Evolutionary conservation across 805 yeast species (phyloP), one percentile per base, ranked within the genome.

Genomic region (Metschnikowia sp.): DNA sequence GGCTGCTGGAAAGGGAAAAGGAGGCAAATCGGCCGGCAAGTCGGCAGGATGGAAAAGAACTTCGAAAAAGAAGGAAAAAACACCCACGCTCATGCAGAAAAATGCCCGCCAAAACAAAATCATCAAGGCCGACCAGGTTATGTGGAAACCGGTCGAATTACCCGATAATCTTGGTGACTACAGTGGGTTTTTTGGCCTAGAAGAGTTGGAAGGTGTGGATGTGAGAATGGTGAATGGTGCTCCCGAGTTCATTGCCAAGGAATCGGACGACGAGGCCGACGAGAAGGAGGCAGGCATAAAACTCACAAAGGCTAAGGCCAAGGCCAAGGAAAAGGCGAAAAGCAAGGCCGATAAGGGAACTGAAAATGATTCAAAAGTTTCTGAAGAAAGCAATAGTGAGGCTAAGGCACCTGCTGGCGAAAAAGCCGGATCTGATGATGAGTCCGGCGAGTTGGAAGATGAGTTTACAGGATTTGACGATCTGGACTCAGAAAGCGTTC

Each of bases 161-260:
- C 92, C 95, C 4, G 92, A 88, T 53, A 83, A 88, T 26, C 66
- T 88, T 42, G 96, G 83, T 50, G 96, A 89, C 64, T 88, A 86
- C 60, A 91, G 87, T 54, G 97, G 97, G 0, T 85, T 91, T 58
- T 89, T 83, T 63, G 99, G 97, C 0, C 70, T 94, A 32, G 99
- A 92, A 64, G 98, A 92, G 63, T 76, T 94, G 42, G 97, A 89
- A 48, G 97, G 97, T 38, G 97, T 92, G 32, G 91, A 78, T 58
- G 91, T 92, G 7, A 81, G 86, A 50, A 75, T 83, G 45, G 79
- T 81, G 2, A 72, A 87, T 51, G 96, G 96, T 11, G 69, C 73
- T 42, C 82, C 85, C 0, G 78, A 78, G 45, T 86, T 84, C 58
- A 55, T 66, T 9, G 66, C 66, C 12, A 65, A 63, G 43, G 70